Evolutionary conservation across 805 yeast species (phyloP).

Genomic region (Myxozyma neglecta): DNA sequence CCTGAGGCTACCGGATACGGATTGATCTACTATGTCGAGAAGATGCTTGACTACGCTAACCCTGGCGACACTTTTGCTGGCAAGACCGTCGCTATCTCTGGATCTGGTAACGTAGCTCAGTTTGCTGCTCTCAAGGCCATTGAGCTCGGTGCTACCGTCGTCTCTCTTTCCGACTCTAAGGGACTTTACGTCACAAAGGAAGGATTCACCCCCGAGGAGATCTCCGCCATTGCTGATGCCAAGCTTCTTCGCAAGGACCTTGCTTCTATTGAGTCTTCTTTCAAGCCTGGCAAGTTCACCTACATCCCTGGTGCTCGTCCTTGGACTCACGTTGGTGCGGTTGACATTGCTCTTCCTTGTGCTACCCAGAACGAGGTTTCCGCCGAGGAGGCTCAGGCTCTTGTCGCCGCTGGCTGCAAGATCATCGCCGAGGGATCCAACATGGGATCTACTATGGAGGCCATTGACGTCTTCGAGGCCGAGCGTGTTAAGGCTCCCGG

Average conservation of each 20-base stretch:
- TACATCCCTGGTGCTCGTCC: constrained; percentile 95
- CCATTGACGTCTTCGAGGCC: constrained; percentile 86
- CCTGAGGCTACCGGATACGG: constrained; percentile 99
- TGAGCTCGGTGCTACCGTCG: constrained; percentile 94
- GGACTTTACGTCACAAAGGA: constrained; percentile 71
- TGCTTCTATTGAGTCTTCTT: constrained; percentile 36
- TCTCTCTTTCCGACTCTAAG: constrained; percentile 91
- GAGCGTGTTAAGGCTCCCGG: constrained; percentile 39
- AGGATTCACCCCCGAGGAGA: constrained; percentile 85
- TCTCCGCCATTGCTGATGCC: constrained; percentile 76
- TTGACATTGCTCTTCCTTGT: constrained; percentile 95
- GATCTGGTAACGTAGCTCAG: constrained; percentile 99
- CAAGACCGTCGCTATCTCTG: constrained; percentile 94
- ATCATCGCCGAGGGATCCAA: constrained; percentile 98
- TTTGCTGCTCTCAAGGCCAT: constrained; percentile 96
- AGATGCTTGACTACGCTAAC: constrained; percentile 93
- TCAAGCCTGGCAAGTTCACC: constrained; percentile 48
- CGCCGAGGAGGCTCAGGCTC: constrained; percentile 94
- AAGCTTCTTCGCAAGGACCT: constrained; percentile 67
- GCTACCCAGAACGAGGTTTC: constrained; percentile 98
- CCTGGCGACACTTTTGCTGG: constrained; percentile 72
- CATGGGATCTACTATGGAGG: constrained; percentile 99
- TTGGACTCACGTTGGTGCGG: constrained; percentile 88
- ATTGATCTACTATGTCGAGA: constrained; percentile 91
- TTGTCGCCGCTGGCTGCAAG: constrained; percentile 87